Base-by-base conservation (phyloP, 2,329 filamentous ascomycete species). In the Septoria linicola region DNA sequence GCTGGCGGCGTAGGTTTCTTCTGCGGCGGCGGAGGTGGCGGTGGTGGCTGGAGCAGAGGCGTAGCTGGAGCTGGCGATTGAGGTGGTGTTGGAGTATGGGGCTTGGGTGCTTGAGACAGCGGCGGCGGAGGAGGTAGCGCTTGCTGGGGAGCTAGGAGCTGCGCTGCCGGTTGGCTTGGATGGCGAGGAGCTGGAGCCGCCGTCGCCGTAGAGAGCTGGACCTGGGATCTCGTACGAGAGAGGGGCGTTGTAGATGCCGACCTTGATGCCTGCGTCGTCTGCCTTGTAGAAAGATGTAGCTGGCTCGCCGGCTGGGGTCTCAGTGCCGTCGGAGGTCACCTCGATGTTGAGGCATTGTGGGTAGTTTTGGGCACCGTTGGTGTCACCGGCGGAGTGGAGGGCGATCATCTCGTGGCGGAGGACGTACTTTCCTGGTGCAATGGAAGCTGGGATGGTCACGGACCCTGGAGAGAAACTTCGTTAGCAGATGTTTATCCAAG, bases 321-420 rank as follows among this genome's bases (percentile, higher is more conserved):
- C 74, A 44, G 76, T 75, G 13, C 77, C 79, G 36, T 70, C 68
- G 42, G 80, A 80, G 20, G 77, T 78, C 57, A 85, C 70, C 64
- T 82, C 75, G 54, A 85, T 64, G 72, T 85, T 83, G 60, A 81
- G 71, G 66, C 83, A 76, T 51, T 64, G 60, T 14, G 58, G 73
- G 61, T 76, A 75, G 60, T 70, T 70, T 59, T 76, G 70, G 11
- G 73, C 72, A 16, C 72, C 76, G 46, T 72, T 72, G 13, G 68
- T 41, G 27, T 66, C 59, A 7, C 68, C 71, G 8, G 71, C 77
- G 20, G 71, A 70, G 71, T 85, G 82, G 44, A 85, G 79, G 17
- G 78, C 82, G 41, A 85, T 76, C 45, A 79, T 73, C 70, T 83
- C 80, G 44, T 80, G 77, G 13, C 80, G 76, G 10, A 82, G 73